Evolutionary conservation across 768 basidiomycete species (phyloP).

Genomic region (Aureoboletus auriporus): DNA sequence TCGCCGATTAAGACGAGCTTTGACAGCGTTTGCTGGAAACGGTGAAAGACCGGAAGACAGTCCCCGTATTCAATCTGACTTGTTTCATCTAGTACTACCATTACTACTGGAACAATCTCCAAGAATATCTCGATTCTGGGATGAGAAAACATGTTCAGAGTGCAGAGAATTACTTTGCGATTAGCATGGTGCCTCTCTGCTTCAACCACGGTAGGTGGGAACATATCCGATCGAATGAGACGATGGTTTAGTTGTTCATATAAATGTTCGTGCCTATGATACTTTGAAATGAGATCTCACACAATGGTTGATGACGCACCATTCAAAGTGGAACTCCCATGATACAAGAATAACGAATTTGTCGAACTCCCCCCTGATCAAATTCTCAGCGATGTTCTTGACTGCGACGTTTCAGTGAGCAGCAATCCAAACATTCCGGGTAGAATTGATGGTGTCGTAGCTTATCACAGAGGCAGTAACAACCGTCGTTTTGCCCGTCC

Average conservation of each 20-base stretch:
- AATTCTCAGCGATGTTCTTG: constrained; percentile 50
- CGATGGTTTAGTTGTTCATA: constrained; percentile 33
- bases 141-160: constrained; percentile 43
- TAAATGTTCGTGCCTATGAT: constrained; percentile 47
- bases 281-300: background rate
- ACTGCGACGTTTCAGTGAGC: constrained; percentile 51
- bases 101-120: constrained; percentile 31
- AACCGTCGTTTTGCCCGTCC: constrained; percentile 43
- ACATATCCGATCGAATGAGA: constrained; percentile 38
- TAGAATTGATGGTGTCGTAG: constrained; percentile 4
- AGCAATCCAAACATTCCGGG: constrained; percentile 34
- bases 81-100: constrained; percentile 45
- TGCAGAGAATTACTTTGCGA: constrained; percentile 42
- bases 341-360: constrained; percentile 43
- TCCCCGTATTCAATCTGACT: constrained; percentile 42
- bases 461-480: constrained; percentile 36
- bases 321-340: constrained; percentile 42
- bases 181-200: constrained; percentile 25
- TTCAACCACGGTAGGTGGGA: constrained; percentile 3
- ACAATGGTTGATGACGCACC: constrained; percentile 26
- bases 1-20: constrained; percentile 41
- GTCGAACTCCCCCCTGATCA: constrained; percentile 28
- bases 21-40: constrained; percentile 21
- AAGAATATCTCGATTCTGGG: constrained; percentile 12
- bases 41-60: constrained; percentile 35